Conservation (phyloP, 441 rosid genomes). For the Brassica hybrid region DNA sequence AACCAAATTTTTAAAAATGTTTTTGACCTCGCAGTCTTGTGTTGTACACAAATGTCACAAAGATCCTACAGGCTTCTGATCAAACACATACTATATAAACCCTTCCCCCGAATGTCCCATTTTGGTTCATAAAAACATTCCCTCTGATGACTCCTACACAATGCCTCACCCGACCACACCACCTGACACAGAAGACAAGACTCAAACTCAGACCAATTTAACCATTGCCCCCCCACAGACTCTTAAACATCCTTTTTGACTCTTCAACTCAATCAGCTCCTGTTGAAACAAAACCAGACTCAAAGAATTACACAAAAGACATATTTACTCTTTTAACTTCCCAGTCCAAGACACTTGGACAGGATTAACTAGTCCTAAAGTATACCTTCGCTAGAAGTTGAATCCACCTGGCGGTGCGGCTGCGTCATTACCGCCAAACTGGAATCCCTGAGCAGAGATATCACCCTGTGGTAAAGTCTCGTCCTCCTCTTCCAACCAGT, state of each 20-base stretch:
- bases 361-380: neutral
- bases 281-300: constrained; percentile 22
- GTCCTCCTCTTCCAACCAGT: constrained; percentile 77
- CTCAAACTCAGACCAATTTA: constrained; percentile 28
- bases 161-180: constrained; percentile 15
- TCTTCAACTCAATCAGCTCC: constrained; percentile 32
- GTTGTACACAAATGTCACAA: neutral
- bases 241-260: constrained; percentile 22
- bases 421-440: constrained; percentile 59
- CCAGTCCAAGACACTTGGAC: constrained; percentile 18
- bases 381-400: constrained; percentile 55
- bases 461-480: constrained; percentile 59
- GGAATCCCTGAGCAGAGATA: constrained; percentile 50
- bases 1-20: neutral
- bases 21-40: neutral
- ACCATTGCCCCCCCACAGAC: constrained; percentile 28
- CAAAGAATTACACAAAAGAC: constrained; percentile 1
- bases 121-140: neutral
- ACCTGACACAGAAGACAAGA: constrained; percentile 40
- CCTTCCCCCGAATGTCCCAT: neutral
- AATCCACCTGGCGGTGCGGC: constrained; percentile 67
- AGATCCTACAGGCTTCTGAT: neutral
- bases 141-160: neutral
- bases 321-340: constrained; percentile 3
- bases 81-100: neutral